Conservation (phyloP, 306 rosid genomes). For the Styphnolobium japonicum region DNA sequence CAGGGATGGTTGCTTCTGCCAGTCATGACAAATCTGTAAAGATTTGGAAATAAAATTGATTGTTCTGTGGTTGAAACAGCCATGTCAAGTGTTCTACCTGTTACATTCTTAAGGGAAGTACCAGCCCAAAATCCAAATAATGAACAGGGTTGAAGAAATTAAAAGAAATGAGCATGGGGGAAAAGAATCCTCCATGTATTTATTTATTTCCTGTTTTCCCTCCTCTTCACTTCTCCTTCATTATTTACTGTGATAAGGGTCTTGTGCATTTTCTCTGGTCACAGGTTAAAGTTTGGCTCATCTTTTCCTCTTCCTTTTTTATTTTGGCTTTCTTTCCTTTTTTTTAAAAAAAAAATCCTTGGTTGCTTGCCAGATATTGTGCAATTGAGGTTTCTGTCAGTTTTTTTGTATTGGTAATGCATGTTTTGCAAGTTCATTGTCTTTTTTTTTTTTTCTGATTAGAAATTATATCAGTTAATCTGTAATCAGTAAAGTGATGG, state of each 20-base stretch:
- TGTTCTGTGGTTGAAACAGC: constrained; percentile 24
- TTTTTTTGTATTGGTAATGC: not conserved
- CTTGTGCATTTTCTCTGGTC: constrained; percentile 11
- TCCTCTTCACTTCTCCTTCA: not conserved
- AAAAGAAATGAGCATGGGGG: not conserved
- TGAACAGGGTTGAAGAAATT: not conserved
- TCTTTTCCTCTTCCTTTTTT: no score
- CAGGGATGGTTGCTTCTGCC: constrained; percentile 90
- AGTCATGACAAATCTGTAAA: constrained; percentile 88
- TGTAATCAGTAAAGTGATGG: not conserved
- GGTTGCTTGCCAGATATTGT: not conserved
- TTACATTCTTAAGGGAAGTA: constrained; percentile 7
- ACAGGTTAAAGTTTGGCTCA: not conserved
- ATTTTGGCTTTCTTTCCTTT: not conserved
- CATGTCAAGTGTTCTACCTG: constrained; percentile 26
- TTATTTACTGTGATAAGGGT: constrained; percentile 32
- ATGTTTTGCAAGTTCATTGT: not conserved
- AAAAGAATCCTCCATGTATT: constrained; percentile 19
- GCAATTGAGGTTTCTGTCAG: not conserved
- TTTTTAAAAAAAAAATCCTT: not conserved
- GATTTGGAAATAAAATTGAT: constrained; percentile 67
- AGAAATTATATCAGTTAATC: not conserved
- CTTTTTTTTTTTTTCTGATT: constrained; percentile 5
- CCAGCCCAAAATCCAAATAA: constrained; percentile 30
- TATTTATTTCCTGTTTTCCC: not conserved